Evolutionary conservation across 148 eudicot species (phyloP).

Genomic region (Silene uniflora): DNA sequence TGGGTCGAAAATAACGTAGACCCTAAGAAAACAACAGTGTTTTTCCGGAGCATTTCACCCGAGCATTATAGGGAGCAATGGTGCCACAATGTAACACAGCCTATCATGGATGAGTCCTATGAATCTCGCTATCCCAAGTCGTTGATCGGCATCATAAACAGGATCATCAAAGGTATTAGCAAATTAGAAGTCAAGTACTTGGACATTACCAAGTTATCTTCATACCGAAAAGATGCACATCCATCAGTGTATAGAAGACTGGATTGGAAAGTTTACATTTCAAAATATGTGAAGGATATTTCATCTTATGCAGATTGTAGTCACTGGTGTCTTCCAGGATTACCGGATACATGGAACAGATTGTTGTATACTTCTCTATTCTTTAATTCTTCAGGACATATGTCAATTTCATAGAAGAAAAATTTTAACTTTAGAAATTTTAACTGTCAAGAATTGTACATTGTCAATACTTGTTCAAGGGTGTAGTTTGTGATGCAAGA

Average conservation of each 20-base stretch:
- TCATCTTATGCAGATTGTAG: constrained; percentile 38
- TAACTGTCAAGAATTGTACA: neutral
- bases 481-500: too few species aligned
- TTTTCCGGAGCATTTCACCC: constrained; percentile 48
- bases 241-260: constrained; percentile 31
- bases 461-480: constrained; percentile 2
- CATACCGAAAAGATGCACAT: constrained; percentile 51
- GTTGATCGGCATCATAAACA: constrained; percentile 25
- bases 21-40: constrained; percentile 36
- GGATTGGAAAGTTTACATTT: constrained; percentile 22
- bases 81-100: constrained; percentile 47
- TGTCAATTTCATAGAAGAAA: constrained; percentile 3
- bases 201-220: constrained; percentile 44
- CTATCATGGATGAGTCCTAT: constrained; percentile 37
- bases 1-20: constrained; percentile 39
- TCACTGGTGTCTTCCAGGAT: constrained; percentile 57
- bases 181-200: constrained; percentile 37
- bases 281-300: constrained; percentile 8
- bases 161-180: constrained; percentile 21
- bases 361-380: constrained; percentile 37
- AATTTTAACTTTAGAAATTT: constrained; percentile 10
- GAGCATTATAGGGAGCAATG: constrained; percentile 36
- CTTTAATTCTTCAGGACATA: constrained; percentile 4
- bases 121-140: constrained; percentile 23
- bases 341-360: constrained; percentile 54